These are phyloP conservation scores for Oryza officinalis DNA, from an alignment of 176 grass and related monocot species.

Conservation along the genomic window DNA sequence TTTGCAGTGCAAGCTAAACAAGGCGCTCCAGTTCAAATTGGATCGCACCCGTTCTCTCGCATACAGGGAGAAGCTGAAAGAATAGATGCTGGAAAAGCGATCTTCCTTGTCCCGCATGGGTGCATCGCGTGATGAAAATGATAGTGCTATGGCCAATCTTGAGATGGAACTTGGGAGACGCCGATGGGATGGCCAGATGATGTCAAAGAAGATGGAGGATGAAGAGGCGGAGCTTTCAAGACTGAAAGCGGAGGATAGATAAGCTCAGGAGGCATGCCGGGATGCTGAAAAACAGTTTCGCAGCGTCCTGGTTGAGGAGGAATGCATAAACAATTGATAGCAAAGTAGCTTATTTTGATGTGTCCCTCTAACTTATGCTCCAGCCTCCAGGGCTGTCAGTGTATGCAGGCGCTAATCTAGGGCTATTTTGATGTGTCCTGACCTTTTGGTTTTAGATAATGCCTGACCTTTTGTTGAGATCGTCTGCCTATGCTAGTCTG, in stretches of 20 bases:
- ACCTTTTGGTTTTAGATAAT: neutral
- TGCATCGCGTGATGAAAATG: conserved; percentile 30
- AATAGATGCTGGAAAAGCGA: conserved; percentile 1
- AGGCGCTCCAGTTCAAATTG: conserved; percentile 44
- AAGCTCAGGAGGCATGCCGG: neutral
- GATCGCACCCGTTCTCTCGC: neutral
- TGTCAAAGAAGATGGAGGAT: conserved; percentile 21
- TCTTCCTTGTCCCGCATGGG: neutral
- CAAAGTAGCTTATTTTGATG: neutral
- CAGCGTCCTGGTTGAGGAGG: neutral
- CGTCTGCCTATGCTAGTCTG: neutral
- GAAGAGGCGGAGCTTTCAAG: conserved; percentile 23
- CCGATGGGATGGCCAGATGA: conserved; percentile 16
- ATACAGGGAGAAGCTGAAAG: conserved; percentile 27
- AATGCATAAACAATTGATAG: neutral
- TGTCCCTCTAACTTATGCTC: no score
- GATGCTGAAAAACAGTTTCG: conserved; percentile 9
- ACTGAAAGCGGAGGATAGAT: neutral
- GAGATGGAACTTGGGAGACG: conserved; percentile 42
- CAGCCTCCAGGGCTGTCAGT: no score
- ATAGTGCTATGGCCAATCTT: conserved; percentile 41
- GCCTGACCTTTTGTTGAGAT: neutral
- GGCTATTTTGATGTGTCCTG: neutral
- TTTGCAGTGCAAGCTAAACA: conserved; percentile 26
- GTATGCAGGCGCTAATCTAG: neutral